phyloP scores from a whole-genome alignment of 148 eudicot species.

The Persicaria maculosa region DNA sequence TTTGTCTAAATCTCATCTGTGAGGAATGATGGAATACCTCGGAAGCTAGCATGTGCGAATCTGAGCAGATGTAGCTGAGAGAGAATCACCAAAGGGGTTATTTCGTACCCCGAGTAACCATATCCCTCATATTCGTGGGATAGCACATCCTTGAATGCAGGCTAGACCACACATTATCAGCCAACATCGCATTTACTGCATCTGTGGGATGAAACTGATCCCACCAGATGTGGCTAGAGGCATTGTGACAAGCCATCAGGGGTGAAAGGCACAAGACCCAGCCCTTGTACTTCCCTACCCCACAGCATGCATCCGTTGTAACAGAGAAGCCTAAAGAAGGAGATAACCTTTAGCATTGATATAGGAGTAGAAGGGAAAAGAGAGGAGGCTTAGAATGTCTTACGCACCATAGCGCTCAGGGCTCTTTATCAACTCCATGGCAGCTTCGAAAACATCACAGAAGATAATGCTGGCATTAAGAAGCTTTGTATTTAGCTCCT shows the following conservation, averaged over 20 bases:
- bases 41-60: not conserved
- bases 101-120: constrained; percentile 29
- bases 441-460: constrained; percentile 68
- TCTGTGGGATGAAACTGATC: constrained; percentile 90
- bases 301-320: constrained; percentile 76
- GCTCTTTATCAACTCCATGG: constrained; percentile 71
- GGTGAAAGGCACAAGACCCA: constrained; percentile 68
- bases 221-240: constrained; percentile 90
- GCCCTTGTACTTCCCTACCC: constrained; percentile 73
- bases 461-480: constrained; percentile 46
- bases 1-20: not conserved
- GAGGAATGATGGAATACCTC: not conserved
- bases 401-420: constrained; percentile 47
- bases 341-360: not conserved
- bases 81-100: not conserved
- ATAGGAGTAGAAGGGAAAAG: not conserved
- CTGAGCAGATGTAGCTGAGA: not conserved
- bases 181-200: constrained; percentile 67
- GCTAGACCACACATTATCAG: constrained; percentile 83
- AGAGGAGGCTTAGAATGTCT: not conserved
- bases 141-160: constrained; percentile 72
- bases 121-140: constrained; percentile 64
- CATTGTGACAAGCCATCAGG: constrained; percentile 74
- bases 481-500: constrained; percentile 57
- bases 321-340: constrained; percentile 46